Evolutionary conservation across 768 basidiomycete genomes (phyloP).

Genomic region (Tylopilus felleus): DNA sequence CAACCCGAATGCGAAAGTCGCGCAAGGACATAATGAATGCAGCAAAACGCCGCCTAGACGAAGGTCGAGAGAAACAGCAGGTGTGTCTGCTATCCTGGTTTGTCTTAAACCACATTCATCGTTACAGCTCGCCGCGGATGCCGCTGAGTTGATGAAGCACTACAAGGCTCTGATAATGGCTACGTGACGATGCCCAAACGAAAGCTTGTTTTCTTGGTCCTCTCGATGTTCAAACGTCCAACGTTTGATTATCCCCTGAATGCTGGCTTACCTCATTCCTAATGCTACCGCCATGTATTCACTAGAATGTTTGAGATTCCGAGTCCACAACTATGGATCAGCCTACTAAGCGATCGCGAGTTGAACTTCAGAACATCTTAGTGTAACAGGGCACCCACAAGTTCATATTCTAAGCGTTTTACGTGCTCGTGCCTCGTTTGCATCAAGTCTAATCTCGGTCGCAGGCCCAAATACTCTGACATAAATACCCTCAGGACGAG

Average conservation of each 20-base stretch:
- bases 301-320: not conserved
- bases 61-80: constrained; percentile 39
- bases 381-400: constrained; percentile 36
- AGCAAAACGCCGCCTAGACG: constrained; percentile 33
- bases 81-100: constrained; percentile 14
- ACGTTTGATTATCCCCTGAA: not conserved
- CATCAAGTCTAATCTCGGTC: constrained; percentile 42
- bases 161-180: constrained; percentile 38
- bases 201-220: constrained; percentile 5
- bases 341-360: constrained; percentile 18
- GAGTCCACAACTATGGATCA: not conserved
- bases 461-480: constrained; percentile 81
- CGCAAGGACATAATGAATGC: constrained; percentile 33
- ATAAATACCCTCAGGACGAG: constrained; percentile 84
- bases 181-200: constrained; percentile 11
- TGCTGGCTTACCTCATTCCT: not conserved
- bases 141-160: constrained; percentile 38
- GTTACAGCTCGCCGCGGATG: constrained; percentile 36
- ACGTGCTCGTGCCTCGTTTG: constrained; percentile 24
- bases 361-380: not conserved
- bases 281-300: not conserved
- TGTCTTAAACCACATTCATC: not conserved
- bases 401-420: constrained; percentile 42
- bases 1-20: constrained; percentile 31
- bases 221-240: not conserved